Evolutionary conservation across 768 basidiomycete genomes (phyloP).

Genomic region (Floccularia luteovirens): DNA sequence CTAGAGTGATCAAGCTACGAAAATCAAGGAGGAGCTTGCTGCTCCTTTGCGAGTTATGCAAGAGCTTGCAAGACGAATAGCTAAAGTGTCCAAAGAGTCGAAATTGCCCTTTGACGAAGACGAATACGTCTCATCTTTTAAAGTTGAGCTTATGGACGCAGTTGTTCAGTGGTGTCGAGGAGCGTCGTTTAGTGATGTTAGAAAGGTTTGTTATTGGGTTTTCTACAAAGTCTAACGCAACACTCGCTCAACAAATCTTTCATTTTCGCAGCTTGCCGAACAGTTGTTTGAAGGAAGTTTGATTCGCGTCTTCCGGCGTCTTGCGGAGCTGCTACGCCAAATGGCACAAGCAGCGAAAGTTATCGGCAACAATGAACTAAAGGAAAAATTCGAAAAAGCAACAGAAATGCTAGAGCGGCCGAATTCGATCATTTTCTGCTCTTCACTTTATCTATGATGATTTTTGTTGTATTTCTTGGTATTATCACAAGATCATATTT

Average conservation of each 20-base stretch:
- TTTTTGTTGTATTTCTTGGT: too few relatives aligned
- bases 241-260: not conserved
- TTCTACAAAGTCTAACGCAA: not conserved
- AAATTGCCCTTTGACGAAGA: conserved; percentile 87
- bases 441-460: not conserved
- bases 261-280: conserved; percentile 69
- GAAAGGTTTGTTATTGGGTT: conserved; percentile 56
- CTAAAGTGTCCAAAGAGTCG: conserved; percentile 93
- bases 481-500: too few relatives aligned
- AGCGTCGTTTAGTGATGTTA: conserved; percentile 91
- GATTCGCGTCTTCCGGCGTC: conserved; percentile 90
- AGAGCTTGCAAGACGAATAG: conserved; percentile 90
- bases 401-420: conserved; percentile 79
- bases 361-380: conserved; percentile 90
- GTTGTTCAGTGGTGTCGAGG: conserved; percentile 99
- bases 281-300: conserved; percentile 96
- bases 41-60: conserved; percentile 92
- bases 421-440: conserved; percentile 3
- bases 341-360: conserved; percentile 96
- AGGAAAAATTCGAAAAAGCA: conserved; percentile 89
- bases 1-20: conserved; percentile 80
- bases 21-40: conserved; percentile 89
- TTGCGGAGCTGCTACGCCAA: conserved; percentile 92
- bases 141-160: conserved; percentile 97
- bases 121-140: conserved; percentile 94